phyloP scores from a whole-genome alignment of 257 asterid genomes.

The Salvia miltiorrhiza region DNA sequence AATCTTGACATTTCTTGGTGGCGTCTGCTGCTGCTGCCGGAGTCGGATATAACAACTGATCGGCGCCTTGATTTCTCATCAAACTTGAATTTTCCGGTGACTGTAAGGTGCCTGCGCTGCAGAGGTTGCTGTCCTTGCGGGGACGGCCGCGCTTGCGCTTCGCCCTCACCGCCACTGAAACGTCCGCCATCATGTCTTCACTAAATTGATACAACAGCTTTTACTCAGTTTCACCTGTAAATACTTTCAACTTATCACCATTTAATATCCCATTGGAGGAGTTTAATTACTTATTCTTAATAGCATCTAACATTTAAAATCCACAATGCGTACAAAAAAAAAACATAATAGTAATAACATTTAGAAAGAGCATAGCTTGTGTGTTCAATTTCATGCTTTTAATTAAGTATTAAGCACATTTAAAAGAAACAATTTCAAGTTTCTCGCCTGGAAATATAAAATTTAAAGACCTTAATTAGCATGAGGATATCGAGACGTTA shows the following conservation, averaged over 20 bases:
- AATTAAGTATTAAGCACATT: no score
- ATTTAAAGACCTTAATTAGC: no score
- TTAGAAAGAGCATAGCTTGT: background rate
- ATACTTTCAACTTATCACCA: background rate
- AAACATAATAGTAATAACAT: background rate
- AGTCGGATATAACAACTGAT: background rate
- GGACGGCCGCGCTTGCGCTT: slow-evolving; percentile 86
- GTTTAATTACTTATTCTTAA: no score
- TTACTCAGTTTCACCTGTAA: background rate
- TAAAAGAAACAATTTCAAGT: no score
- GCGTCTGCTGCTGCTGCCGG: background rate
- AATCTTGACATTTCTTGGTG: background rate
- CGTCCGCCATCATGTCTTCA: slow-evolving; percentile 34
- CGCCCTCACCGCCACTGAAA: slow-evolving; percentile 41
- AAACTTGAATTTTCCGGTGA: slow-evolving; percentile 17
- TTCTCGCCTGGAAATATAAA: no score
- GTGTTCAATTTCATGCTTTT: no score
- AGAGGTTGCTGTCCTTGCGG: slow-evolving; percentile 53
- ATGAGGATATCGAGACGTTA: no score
- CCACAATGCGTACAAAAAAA: no score
- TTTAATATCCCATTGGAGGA: no score
- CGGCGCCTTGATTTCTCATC: background rate
- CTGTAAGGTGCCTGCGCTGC: slow-evolving; percentile 30
- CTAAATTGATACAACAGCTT: background rate
- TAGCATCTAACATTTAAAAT: no score